phyloP scores from a whole-genome alignment of 2,329 filamentous ascomycete genomes.

The Alternaria solani region DNA sequence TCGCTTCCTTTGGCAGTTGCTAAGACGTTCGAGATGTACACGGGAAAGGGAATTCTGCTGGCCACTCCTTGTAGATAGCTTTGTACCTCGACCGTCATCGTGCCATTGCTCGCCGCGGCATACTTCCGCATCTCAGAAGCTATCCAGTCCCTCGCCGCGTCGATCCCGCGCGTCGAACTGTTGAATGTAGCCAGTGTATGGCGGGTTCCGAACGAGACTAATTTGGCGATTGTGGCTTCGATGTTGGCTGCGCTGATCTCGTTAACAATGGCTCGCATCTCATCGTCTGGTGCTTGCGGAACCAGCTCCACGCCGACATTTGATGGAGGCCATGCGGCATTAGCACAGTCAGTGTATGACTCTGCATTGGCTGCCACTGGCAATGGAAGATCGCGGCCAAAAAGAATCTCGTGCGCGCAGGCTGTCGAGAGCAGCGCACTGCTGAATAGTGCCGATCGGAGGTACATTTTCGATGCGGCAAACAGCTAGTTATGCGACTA shows the following conservation, averaged over 20 bases:
- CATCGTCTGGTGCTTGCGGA: slow-evolving; percentile 53
- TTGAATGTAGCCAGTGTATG: slow-evolving; percentile 65
- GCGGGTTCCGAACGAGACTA: slow-evolving; percentile 65
- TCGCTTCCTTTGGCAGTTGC: slow-evolving; percentile 59
- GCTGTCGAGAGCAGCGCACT: slow-evolving; percentile 28
- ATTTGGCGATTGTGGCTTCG: slow-evolving; percentile 60
- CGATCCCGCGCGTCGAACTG: slow-evolving; percentile 61
- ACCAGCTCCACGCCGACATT: slow-evolving; percentile 48
- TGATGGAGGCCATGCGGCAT: slow-evolving; percentile 54
- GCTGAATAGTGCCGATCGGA: slow-evolving; percentile 16
- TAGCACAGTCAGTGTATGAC: slow-evolving; percentile 44
- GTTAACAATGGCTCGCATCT: slow-evolving; percentile 51
- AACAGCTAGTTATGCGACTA: background rate
- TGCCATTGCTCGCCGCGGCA: slow-evolving; percentile 59
- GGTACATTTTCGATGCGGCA: slow-evolving; percentile 28
- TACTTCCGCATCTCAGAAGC: slow-evolving; percentile 59
- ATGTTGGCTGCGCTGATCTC: slow-evolving; percentile 57
- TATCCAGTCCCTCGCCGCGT: slow-evolving; percentile 66
- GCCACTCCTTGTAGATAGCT: slow-evolving; percentile 62
- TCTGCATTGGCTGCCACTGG: slow-evolving; percentile 44
- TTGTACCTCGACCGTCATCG: slow-evolving; percentile 60
- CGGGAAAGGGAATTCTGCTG: slow-evolving; percentile 59
- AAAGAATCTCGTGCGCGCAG: slow-evolving; percentile 37
- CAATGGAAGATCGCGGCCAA: slow-evolving; percentile 37
- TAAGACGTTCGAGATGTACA: slow-evolving; percentile 62